Evolutionary conservation across 257 asterid species (phyloP), one percentile per base, ranked within the genome.

Genomic region (Knoxia roxburghii): DNA sequence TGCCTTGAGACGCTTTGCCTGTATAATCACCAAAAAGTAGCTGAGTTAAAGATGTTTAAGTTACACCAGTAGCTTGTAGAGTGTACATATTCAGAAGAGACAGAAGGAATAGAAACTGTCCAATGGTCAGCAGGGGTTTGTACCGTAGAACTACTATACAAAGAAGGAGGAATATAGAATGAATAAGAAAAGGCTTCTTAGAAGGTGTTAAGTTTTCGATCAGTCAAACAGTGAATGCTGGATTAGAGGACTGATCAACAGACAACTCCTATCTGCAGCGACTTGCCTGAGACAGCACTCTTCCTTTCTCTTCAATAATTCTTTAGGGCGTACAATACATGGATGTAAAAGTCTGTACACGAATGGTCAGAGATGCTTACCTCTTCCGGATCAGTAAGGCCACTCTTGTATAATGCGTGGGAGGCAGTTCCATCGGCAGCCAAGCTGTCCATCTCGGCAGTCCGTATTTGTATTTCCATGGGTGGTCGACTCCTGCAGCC

Each of bases 371-470:
- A 63, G 59, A 63, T 64, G 26, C 55, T 74, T 73, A 86, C 98
- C 91, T 89, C 97, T 61, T 88, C 82, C 14, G 96, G 96, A 77
- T 93, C 81, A 21, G 91, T 87, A 57, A 93, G 95, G 62, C 97
- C 98, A 17, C 97, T 87, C 82, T 93, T 90, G 82, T 86, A 93
- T 61, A 89, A 68, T 7, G 98, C 87, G 77, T 93, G 98, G 57
- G 98, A 88, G 26, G 98, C 98, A 23, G 90, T 76, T 55, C 98
- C 98, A 70, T 89, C 98, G 51, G 86, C 93, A 14, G 98, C 98
- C 79, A 83, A 66, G 79, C 77, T 78, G 78, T 93, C 98, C 98
- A 93, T 93, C 76, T 86, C 89, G 29, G 76, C 78, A 27, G 97
- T 93, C 52, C 98, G 83, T 75, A 93, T 88, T 75, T 93, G 98